Evolutionary conservation across 2,329 filamentous ascomycete species (phyloP), one percentile per base, ranked within the genome.

Genomic region (Tolypocladium pustulatum): DNA sequence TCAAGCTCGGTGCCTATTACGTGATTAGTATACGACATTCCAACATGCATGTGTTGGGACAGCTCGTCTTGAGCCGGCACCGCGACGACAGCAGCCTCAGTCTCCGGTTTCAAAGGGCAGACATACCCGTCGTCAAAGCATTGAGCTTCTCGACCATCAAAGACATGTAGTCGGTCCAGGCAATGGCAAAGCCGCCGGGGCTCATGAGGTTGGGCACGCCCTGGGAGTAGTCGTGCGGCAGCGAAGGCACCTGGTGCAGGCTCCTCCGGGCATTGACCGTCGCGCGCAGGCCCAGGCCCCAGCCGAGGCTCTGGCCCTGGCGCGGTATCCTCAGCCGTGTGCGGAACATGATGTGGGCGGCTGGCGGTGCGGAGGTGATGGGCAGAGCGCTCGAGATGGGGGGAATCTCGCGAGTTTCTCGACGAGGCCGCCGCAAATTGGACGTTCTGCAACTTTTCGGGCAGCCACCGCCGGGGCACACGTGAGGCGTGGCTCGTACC

Each of bases 111-210:
- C 49, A 36, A 15, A 9, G 49, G 30, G 27, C 32, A 58, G 58
- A 75, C 80, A 65, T 80, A 91, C 92, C 91, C 63, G 81, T 83
- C 61, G 84, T 88, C 67, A 89, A 73, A 59, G 78, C 74, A 73
- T 95, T 95, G 71, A 97, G 81, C 73, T 88, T 89, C 62, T 90
- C 79, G 57, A 92, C 73, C 67, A 93, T 79, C 64, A 88, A 75
- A 41, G 76, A 70, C 80, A 96, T 91, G 76, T 97, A 96, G 68
- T 91, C 79, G 38, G 81, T 87, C 86, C 91, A 99, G 55, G 91
- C 86, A 58, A 90, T 81, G 58, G 87, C 76, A 73, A 89, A 95
- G 58, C 83, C 89, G 56, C 81, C 77, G 2, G 80, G 72, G 36
- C 86, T 86, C 69, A 96, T 79, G 61, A 97, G 79, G 17, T 84